A percentile compares a stretch with the other conserved stretches of the same genome.
These are phyloP conservation scores for Moricandia moricandioides DNA, from an alignment of 345 rosid genomes.

Conservation along the genomic window DNA sequence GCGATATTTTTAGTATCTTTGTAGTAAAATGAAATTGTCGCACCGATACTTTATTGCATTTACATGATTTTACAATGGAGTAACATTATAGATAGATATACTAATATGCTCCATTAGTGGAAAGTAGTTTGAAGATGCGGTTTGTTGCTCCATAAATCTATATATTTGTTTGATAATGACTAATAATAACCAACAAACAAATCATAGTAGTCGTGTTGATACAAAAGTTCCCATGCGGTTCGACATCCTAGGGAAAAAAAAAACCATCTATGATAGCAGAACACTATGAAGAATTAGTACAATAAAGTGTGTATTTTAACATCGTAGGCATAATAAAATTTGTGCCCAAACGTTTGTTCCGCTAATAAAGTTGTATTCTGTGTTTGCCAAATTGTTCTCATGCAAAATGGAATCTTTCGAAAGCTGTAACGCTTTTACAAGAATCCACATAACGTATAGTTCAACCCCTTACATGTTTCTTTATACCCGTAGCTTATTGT, in stretches of 20 bases:
- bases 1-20: conserved; percentile 4
- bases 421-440: background rate
- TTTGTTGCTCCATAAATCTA: background rate
- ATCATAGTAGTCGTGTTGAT: background rate
- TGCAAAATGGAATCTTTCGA: background rate
- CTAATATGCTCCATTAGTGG: too few relatives aligned
- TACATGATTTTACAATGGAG: background rate
- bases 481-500: background rate
- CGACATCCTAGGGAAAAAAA: background rate
- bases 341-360: background rate
- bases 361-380: background rate
- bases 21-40: background rate
- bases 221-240: background rate
- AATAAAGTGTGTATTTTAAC: background rate
- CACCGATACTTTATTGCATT: background rate
- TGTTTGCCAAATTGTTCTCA: background rate
- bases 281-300: background rate
- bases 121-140: too few relatives aligned
- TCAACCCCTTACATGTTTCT: background rate
- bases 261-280: background rate
- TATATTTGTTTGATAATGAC: background rate
- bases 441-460: background rate
- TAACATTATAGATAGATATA: too few relatives aligned
- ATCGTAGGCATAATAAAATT: too few relatives aligned
- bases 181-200: background rate